Base-by-base conservation (phyloP, 805 yeast genomes). In the Teunomyces stri region DNA sequence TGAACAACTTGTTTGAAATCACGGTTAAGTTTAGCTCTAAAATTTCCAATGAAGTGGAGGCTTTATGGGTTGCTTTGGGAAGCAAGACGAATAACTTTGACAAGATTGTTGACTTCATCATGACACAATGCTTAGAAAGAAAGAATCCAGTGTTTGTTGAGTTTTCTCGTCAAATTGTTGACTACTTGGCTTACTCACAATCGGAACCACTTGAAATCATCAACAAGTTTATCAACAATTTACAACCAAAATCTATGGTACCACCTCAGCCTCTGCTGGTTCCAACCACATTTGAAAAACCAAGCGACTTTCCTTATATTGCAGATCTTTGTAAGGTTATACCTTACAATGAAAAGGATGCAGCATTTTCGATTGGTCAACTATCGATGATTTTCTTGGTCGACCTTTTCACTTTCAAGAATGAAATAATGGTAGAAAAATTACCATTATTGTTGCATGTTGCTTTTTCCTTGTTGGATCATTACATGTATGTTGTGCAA, bases 61-160 rank as follows among this genome's bases (percentile, higher is more conserved):
- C 96, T 0, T 66, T 94, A 18, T 94, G 99, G 99, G 89, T 88
- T 4, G 92, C 97, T 0, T 70, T 94, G n/a, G 96, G 95, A 1
- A 76, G 79, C n/a, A 76, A 80, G 25, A 76, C 79, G 27, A 75
- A 70, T n/a, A 90, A 92, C 57, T 84, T 85, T 16, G 82, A 82
- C 39, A 82, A 80, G 1, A 86, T 89, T 16, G 66, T 89, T 58
- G 86, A 84, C 39, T 94, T 82, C 59, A 71, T 89, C 38, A 72
- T 88, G 39, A 75, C 75, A 18, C 80, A 84, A 30, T 84, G 96
- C 33, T 68, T 91, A 46, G 81, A 82, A 35, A 74, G 85, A 43
- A 79, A 88, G 49, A 87, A 84, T 56, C 80, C 94, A 0, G 66
- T 74, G 1, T 87, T 91, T 64, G 89, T 94, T 21, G 87, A 86